Evolutionary conservation across 805 yeast genomes (phyloP).

Genomic region (Yamadazyma kitorensis): DNA sequence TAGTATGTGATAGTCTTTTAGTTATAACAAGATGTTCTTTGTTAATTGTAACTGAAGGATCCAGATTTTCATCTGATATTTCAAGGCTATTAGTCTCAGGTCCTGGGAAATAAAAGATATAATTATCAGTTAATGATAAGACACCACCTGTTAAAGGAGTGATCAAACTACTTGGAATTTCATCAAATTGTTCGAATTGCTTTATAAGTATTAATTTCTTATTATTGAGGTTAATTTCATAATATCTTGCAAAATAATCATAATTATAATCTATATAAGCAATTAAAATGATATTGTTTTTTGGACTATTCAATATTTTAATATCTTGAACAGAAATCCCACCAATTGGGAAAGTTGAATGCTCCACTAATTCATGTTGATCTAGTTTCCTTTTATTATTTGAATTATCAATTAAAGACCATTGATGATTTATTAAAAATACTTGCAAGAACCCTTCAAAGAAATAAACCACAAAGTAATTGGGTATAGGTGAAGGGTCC

Average conservation of each 20-base stretch:
- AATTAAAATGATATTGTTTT: constrained; percentile 13
- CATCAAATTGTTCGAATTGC: constrained; percentile 29
- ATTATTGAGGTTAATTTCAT: constrained; percentile 13
- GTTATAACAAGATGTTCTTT: constrained; percentile 16
- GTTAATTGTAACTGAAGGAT: constrained; percentile 12
- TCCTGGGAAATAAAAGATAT: constrained; percentile 28
- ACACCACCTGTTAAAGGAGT: constrained; percentile 23
- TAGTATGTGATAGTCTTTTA: constrained; percentile 12
- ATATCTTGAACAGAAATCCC: constrained; percentile 11
- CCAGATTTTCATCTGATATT: constrained; percentile 10
- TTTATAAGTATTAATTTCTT: constrained; percentile 11
- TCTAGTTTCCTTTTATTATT: constrained; percentile 8
- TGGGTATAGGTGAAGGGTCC: constrained; percentile 9
- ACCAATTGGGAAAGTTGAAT: constrained; percentile 11
- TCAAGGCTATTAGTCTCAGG: constrained; percentile 12
- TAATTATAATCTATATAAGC: constrained; percentile 34
- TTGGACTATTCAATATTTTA: constrained; percentile 5
- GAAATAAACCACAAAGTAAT: constrained; percentile 19
- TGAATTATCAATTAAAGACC: constrained; percentile 5
- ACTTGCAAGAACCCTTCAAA: constrained; percentile 18
- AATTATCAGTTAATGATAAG: constrained; percentile 23
- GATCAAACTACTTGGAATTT: constrained; percentile 27
- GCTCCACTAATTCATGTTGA: constrained; percentile 10
- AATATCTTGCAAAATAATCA: constrained; percentile 29
- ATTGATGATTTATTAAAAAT: constrained; percentile 12